These are phyloP conservation scores for Phalaenopsis hybrid DNA, from an alignment of 116 monocot genomes.

Conservation along the genomic window DNA sequence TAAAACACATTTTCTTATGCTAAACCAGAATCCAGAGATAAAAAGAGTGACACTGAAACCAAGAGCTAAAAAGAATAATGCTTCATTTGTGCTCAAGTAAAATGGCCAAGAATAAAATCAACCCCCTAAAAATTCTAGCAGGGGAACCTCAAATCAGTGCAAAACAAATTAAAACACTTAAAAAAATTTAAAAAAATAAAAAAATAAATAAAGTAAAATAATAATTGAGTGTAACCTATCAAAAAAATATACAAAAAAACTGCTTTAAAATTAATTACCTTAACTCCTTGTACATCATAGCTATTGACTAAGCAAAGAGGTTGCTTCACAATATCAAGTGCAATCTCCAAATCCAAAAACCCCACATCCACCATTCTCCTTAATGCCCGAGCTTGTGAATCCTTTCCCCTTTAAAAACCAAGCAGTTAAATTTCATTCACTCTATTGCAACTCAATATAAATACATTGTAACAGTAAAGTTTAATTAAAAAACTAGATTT, in stretches of 20 bases:
- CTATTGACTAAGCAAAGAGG: constrained; percentile 16
- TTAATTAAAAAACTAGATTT: neutral
- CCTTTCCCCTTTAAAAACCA: constrained; percentile 14
- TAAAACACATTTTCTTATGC: neutral
- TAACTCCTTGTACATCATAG: neutral
- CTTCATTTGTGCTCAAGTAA: neutral
- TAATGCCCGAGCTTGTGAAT: constrained; percentile 25
- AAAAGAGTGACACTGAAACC: neutral
- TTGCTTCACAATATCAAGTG: constrained; percentile 21
- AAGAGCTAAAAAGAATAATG: neutral
- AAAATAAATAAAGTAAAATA: neutral
- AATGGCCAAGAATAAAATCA: neutral
- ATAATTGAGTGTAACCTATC: neutral
- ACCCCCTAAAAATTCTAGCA: neutral
- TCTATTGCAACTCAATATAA: neutral
- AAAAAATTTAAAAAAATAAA: neutral
- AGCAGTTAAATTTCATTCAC: neutral
- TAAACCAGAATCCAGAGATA: neutral
- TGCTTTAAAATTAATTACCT: constrained; percentile 10
- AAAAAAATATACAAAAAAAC: neutral
- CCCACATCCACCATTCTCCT: constrained; percentile 29
- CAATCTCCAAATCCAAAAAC: constrained; percentile 25
- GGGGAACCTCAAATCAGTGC: neutral
- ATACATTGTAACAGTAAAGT: too few species aligned
- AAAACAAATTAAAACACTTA: neutral